Evolutionary conservation across 179 eudicot genomes (phyloP).

Genomic region (Spinacia oleracea): DNA sequence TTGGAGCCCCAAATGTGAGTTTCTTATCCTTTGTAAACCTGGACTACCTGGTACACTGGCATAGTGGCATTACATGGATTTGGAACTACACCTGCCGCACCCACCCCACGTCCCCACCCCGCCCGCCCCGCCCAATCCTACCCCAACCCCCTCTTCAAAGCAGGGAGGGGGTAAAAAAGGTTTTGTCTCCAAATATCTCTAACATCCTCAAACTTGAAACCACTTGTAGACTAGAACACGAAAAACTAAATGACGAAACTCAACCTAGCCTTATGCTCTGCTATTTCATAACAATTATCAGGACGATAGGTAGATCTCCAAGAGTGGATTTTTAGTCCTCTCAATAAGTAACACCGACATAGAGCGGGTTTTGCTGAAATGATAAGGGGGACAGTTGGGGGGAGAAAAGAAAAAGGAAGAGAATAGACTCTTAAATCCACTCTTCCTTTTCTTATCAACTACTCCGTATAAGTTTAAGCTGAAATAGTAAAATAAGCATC

Average conservation of each 20-base stretch:
- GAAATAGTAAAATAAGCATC: no score
- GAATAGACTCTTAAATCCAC: background rate
- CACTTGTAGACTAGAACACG: background rate
- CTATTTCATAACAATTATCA: no score
- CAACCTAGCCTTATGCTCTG: background rate
- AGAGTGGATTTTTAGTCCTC: no score
- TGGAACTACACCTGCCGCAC: background rate
- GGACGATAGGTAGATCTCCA: no score
- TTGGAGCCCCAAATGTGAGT: slow-evolving; percentile 8
- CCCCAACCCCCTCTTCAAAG: background rate
- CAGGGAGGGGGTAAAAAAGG: background rate
- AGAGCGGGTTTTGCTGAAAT: background rate
- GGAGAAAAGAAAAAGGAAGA: background rate
- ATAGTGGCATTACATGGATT: background rate
- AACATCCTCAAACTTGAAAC: background rate
- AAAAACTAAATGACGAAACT: background rate
- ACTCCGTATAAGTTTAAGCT: no score
- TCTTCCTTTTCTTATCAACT: no score
- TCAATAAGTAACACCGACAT: background rate
- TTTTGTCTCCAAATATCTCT: background rate
- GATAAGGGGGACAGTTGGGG: background rate
- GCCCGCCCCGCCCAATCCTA: no score
- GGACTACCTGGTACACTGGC: no score
- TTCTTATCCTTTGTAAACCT: slow-evolving; percentile 2
- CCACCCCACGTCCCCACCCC: no score